Evolutionary conservation across 2,329 filamentous ascomycete genomes (phyloP).

Genomic region (Pseudopithomyces maydicus): DNA sequence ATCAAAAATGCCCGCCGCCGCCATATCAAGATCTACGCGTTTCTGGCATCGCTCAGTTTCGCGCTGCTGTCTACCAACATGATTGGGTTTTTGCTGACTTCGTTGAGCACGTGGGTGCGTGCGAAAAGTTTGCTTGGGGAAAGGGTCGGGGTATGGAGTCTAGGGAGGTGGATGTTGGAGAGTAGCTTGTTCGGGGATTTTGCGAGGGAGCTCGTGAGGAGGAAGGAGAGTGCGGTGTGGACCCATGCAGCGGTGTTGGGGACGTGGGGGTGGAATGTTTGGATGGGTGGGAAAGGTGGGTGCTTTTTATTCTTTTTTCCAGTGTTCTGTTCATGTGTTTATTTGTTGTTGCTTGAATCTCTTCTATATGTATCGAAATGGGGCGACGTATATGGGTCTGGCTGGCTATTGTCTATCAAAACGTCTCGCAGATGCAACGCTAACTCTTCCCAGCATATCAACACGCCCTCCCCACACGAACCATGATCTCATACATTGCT

Average conservation of each 20-base stretch:
- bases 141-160: constrained; percentile 1
- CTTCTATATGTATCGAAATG: too few species aligned
- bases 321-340: too few species aligned
- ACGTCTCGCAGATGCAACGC: not conserved
- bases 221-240: constrained; percentile 29
- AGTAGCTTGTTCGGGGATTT: constrained; percentile 34
- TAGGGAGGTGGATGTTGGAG: constrained; percentile 35
- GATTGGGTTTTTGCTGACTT: constrained; percentile 35
- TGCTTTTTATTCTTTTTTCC: not conserved
- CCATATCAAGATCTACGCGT: constrained; percentile 34
- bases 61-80: constrained; percentile 35
- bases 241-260: constrained; percentile 30
- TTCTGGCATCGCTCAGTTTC: constrained; percentile 34
- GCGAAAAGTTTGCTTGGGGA: constrained; percentile 1
- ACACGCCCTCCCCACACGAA: constrained; percentile 10
- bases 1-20: constrained; percentile 22
- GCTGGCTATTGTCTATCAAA: too few species aligned
- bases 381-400: too few species aligned
- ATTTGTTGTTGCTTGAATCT: too few species aligned
- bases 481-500: constrained; percentile 28
- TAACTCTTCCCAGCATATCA: constrained; percentile 20
- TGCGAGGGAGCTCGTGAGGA: constrained; percentile 31
- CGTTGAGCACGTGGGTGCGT: constrained; percentile 28
- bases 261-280: constrained; percentile 39
- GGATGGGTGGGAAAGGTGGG: constrained; percentile 32